phyloP scores from a whole-genome alignment of 192 early-diverging fungal genomes.

The Glomus cerebriforme region DNA sequence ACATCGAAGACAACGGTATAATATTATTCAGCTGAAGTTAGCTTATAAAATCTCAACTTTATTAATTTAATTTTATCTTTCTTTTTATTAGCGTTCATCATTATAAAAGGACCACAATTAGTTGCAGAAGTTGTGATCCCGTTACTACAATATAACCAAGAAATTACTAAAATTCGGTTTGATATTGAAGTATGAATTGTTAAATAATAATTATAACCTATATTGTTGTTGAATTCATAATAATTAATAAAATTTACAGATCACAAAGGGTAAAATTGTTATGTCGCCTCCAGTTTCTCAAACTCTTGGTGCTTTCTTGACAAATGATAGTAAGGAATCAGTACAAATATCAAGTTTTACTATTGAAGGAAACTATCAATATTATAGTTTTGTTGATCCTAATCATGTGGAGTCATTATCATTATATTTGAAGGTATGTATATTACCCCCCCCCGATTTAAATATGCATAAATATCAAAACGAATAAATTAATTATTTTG shows the following conservation, averaged over 20 bases:
- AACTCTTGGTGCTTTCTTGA: slow-evolving; percentile 65
- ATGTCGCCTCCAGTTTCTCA: slow-evolving; percentile 63
- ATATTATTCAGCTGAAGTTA: neutral
- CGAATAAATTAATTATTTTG: neutral
- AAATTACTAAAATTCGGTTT: slow-evolving; percentile 54
- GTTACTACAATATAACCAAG: slow-evolving; percentile 59
- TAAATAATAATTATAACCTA: neutral
- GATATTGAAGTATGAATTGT: slow-evolving; percentile 48
- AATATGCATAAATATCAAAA: neutral
- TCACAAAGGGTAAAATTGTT: slow-evolving; percentile 46
- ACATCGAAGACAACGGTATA: slow-evolving; percentile 73
- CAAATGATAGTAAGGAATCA: slow-evolving; percentile 52
- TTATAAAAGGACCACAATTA: slow-evolving; percentile 46
- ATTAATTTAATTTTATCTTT: neutral
- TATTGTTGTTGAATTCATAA: neutral
- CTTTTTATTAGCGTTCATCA: slow-evolving; percentile 41
- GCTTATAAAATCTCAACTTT: slow-evolving; percentile 28
- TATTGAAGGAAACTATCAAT: slow-evolving; percentile 55
- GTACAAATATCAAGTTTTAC: slow-evolving; percentile 42
- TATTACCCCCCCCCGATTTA: too few species aligned
- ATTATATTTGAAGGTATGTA: slow-evolving; percentile 44
- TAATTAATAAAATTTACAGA: slow-evolving; percentile 32
- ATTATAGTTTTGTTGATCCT: slow-evolving; percentile 52
- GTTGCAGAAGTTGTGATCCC: slow-evolving; percentile 51
- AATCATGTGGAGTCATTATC: slow-evolving; percentile 55